A percentile compares a stretch with the other conserved stretches of the same genome.
phyloP scores from a whole-genome alignment of 306 rosid species.

The Carpinus fangiana region DNA sequence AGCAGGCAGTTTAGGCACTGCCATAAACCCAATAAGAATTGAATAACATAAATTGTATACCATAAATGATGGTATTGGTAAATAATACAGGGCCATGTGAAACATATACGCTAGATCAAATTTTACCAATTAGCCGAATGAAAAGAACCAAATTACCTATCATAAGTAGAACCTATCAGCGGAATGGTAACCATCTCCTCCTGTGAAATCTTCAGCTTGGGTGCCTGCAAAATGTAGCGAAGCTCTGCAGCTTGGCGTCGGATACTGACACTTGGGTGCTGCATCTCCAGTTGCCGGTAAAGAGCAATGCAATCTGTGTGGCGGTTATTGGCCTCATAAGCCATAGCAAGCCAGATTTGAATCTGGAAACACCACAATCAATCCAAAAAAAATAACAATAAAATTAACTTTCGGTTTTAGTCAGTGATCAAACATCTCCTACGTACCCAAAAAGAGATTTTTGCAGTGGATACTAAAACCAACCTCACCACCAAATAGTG shows the following conservation, averaged over 20 bases:
- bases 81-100: neutral
- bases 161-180: slow-evolving; percentile 65
- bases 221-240: slow-evolving; percentile 94
- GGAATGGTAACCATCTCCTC: slow-evolving; percentile 97
- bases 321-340: slow-evolving; percentile 92
- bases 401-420: neutral
- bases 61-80: neutral
- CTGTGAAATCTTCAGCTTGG: slow-evolving; percentile 90
- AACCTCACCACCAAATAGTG: slow-evolving; percentile 97
- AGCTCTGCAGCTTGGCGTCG: slow-evolving; percentile 94
- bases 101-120: neutral
- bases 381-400: neutral
- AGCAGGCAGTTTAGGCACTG: neutral
- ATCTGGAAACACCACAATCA: slow-evolving; percentile 50
- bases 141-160: slow-evolving; percentile 44
- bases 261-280: slow-evolving; percentile 73
- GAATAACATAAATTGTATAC: neutral
- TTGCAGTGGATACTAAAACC: slow-evolving; percentile 31
- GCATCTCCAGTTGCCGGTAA: slow-evolving; percentile 73
- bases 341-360: slow-evolving; percentile 99
- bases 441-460: neutral
- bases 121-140: neutral
- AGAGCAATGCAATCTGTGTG: slow-evolving; percentile 84
- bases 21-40: neutral
- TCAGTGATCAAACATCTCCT: neutral